phyloP scores from a whole-genome alignment of 108 stramenopile species.

The Seminavis robusta region DNA sequence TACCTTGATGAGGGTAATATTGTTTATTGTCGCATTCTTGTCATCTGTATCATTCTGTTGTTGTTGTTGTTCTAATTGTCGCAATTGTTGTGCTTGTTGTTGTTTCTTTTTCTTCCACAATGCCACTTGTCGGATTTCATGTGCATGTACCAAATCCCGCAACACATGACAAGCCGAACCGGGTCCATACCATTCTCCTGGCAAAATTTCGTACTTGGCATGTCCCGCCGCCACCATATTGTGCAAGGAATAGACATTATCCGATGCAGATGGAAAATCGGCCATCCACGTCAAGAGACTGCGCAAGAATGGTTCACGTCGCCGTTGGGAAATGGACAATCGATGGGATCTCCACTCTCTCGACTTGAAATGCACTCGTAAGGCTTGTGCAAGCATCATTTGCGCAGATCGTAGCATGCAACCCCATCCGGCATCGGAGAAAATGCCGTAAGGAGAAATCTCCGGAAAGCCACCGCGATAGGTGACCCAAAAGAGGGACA shows the following conservation, averaged over 20 bases:
- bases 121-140: too few relatives aligned
- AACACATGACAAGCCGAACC: slow-evolving; percentile 79
- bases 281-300: slow-evolving; percentile 71
- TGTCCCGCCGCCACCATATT: slow-evolving; percentile 87
- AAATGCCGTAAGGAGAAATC: slow-evolving; percentile 79
- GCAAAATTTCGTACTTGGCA: slow-evolving; percentile 65
- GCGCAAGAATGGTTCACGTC: slow-evolving; percentile 39
- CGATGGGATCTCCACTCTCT: slow-evolving; percentile 48
- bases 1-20: too few relatives aligned
- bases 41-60: not conserved
- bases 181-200: slow-evolving; percentile 92
- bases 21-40: too few relatives aligned
- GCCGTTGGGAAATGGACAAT: slow-evolving; percentile 8
- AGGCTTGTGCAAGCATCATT: slow-evolving; percentile 90
- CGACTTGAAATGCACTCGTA: slow-evolving; percentile 68
- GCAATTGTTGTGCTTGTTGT: slow-evolving; percentile 2
- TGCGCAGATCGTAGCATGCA: slow-evolving; percentile 98
- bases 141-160: slow-evolving; percentile 63
- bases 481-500: slow-evolving; percentile 70
- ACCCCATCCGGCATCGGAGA: slow-evolving; percentile 96
- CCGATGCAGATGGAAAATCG: slow-evolving; percentile 59
- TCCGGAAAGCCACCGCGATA: slow-evolving; percentile 78
- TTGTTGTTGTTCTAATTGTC: slow-evolving; percentile 14
- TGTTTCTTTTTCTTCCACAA: too few relatives aligned
- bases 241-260: slow-evolving; percentile 66